A percentile compares a stretch with the other conserved stretches of the same genome.
Evolutionary conservation across 345 rosid genomes (phyloP).

Genomic region (Arabis hirsuta): DNA sequence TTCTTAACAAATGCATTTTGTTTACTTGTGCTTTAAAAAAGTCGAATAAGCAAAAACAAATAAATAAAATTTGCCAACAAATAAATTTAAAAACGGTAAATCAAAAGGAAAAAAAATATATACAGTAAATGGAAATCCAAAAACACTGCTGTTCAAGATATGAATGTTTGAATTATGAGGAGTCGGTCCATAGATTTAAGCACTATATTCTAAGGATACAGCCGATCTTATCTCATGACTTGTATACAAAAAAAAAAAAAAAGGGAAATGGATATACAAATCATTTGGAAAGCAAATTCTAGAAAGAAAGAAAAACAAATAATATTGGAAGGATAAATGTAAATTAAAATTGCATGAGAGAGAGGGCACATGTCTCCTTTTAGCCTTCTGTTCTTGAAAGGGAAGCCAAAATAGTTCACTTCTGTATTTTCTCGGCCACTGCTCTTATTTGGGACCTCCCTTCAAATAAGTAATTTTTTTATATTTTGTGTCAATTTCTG

Average conservation of each 20-base stretch:
- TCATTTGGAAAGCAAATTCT: slow-evolving; percentile 25
- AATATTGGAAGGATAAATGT: slow-evolving; percentile 32
- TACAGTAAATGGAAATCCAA: slow-evolving; percentile 37
- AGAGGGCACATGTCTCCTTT: slow-evolving; percentile 50
- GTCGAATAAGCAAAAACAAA: background rate
- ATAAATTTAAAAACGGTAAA: slow-evolving; percentile 13
- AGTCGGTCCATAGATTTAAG: slow-evolving; percentile 42
- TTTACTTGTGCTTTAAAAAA: too few species aligned
- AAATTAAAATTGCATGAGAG: slow-evolving; percentile 44
- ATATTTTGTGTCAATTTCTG: slow-evolving; percentile 4
- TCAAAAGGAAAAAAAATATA: background rate
- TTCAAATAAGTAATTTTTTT: slow-evolving; percentile 23
- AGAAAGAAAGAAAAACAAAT: background rate
- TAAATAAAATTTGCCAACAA: background rate
- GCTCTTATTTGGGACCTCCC: slow-evolving; percentile 40
- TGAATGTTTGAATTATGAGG: slow-evolving; percentile 38
- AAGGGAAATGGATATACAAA: slow-evolving; percentile 8
- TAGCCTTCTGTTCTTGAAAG: slow-evolving; percentile 45
- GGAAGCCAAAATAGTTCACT: slow-evolving; percentile 46
- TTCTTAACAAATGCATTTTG: too few species aligned
- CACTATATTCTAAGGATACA: slow-evolving; percentile 35
- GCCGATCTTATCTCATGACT: slow-evolving; percentile 40
- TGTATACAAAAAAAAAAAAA: background rate
- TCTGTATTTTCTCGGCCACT: slow-evolving; percentile 42
- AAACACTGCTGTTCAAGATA: slow-evolving; percentile 42